Base-by-base conservation (phyloP, 345 rosid species). In the Hypericum perforatum region DNA sequence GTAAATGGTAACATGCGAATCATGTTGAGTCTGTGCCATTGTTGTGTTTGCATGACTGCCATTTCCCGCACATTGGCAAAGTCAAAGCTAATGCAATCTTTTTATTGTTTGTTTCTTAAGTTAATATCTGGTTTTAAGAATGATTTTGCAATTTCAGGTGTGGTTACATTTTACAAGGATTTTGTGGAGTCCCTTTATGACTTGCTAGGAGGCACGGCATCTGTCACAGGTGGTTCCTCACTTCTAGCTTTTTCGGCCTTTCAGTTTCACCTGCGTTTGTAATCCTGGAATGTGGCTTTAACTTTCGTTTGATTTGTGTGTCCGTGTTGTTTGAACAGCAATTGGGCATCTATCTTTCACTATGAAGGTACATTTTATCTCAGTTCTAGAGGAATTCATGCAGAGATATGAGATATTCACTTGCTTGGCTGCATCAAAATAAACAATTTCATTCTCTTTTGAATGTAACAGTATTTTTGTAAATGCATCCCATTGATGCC, bases 261-360 rank as follows among this genome's bases (percentile, higher is more conserved):
- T 16, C 22, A 32, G 8, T 5, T 9, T 5, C 4, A 46, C 14
- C 50, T 3, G 22, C 7, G 14, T 46, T 32, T 14, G 7, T 13
- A 8, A 13, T 8, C 8, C 22, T 46, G 50, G 7, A 8, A 13
- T 46, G 15, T 32, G 15, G 15, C 16, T 13, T 46, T 6, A 5
- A 14, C 39, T 37, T 12, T 11, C 1, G 9, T 42, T 38, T 9
- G 7, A 6, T 11, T 8, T 11, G 47, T 62, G 49, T 16, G 2
- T 11, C 2, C 37, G 38, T 49, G 43, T 51, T 15, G 37, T 37
- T 54, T 59, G 36, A 37, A 44, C 75, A 91, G 94, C 80, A 60
- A 56, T 91, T 65, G 94, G 98, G 8, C 77, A 81, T 51, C 63
- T 78, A 58, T 72, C 92, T 64, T 92, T 84, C 41, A 79, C 96